A percentile compares a stretch with the other conserved stretches of the same genome.
phyloP scores from a whole-genome alignment of 441 rosid species.

The Melastoma candidum region DNA sequence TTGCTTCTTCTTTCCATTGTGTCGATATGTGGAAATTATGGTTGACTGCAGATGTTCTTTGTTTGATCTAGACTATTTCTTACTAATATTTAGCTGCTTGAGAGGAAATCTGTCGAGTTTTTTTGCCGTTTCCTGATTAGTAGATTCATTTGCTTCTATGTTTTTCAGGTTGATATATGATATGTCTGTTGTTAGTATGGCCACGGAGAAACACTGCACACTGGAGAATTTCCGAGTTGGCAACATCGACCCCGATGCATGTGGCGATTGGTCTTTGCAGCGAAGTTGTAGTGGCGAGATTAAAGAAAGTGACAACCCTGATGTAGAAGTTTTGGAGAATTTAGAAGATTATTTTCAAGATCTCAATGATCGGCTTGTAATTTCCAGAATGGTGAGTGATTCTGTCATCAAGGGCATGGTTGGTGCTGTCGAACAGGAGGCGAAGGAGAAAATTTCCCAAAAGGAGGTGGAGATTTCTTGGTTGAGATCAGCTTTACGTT shows the following conservation, averaged over 20 bases:
- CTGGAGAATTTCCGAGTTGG: slow-evolving; percentile 21
- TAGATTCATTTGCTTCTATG: background rate
- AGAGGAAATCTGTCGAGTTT: too few relatives aligned
- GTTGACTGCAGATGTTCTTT: too few relatives aligned
- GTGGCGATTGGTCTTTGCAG: slow-evolving; percentile 13
- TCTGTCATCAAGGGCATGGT: slow-evolving; percentile 71
- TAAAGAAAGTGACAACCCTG: slow-evolving; percentile 38
- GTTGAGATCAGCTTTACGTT: slow-evolving; percentile 31
- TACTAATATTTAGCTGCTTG: too few relatives aligned
- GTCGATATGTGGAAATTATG: too few relatives aligned
- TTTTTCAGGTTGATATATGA: background rate
- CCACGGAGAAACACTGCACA: slow-evolving; percentile 22
- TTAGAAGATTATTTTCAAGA: slow-evolving; percentile 59
- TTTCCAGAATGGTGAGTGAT: slow-evolving; percentile 77
- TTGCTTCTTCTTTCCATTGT: too few relatives aligned
- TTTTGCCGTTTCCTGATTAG: too few relatives aligned
- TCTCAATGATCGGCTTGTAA: slow-evolving; percentile 37
- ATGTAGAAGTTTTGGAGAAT: slow-evolving; percentile 38
- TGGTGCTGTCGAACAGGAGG: slow-evolving; percentile 63
- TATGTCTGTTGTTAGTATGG: background rate
- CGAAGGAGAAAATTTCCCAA: slow-evolving; percentile 49
- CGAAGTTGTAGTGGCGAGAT: slow-evolving; percentile 10
- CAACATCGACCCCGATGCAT: slow-evolving; percentile 17
- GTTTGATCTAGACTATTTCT: too few relatives aligned
- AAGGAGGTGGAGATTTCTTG: slow-evolving; percentile 57